Conservation (phyloP, 176 grass and related monocot species). For the Musa beccarii region DNA sequence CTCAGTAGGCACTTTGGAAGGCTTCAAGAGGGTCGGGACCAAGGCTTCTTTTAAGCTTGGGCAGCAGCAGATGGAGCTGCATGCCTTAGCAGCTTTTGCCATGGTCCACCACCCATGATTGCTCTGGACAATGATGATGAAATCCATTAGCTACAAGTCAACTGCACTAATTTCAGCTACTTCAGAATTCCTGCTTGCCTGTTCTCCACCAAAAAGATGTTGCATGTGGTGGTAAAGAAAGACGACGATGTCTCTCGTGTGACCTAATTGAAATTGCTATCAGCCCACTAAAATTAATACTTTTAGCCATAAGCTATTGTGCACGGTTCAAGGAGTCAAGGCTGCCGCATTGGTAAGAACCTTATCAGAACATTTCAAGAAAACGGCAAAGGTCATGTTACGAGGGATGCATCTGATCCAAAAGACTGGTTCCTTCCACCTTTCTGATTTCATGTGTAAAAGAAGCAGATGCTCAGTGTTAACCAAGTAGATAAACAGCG, state of each 20-base stretch:
- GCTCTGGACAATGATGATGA: slow-evolving; percentile 33
- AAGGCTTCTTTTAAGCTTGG: slow-evolving; percentile 42
- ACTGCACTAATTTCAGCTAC: slow-evolving; percentile 39
- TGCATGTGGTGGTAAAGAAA: slow-evolving; percentile 9
- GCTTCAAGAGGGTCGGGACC: slow-evolving; percentile 13
- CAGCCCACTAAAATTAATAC: neutral
- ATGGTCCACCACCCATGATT: slow-evolving; percentile 54
- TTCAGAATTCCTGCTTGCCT: slow-evolving; percentile 28
- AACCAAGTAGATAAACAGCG: no score
- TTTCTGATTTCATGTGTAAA: no score
- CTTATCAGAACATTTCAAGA: no score
- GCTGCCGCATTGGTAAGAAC: no score
- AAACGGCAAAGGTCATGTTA: no score
- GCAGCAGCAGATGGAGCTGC: slow-evolving; percentile 10
- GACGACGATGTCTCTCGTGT: neutral
- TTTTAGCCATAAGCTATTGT: neutral
- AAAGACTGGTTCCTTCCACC: no score
- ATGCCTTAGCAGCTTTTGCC: slow-evolving; percentile 27
- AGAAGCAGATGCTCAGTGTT: no score
- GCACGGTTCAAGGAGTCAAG: no score
- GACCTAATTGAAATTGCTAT: neutral
- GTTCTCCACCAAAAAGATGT: slow-evolving; percentile 21
- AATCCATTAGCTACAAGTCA: slow-evolving; percentile 44
- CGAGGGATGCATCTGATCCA: no score
- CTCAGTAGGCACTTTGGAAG: slow-evolving; percentile 18